Percentiles rank a stretch among this genome's conserved stretches.
phyloP scores from a whole-genome alignment of 352 stramenopile genomes.

The Globisporangium yorkense region DNA sequence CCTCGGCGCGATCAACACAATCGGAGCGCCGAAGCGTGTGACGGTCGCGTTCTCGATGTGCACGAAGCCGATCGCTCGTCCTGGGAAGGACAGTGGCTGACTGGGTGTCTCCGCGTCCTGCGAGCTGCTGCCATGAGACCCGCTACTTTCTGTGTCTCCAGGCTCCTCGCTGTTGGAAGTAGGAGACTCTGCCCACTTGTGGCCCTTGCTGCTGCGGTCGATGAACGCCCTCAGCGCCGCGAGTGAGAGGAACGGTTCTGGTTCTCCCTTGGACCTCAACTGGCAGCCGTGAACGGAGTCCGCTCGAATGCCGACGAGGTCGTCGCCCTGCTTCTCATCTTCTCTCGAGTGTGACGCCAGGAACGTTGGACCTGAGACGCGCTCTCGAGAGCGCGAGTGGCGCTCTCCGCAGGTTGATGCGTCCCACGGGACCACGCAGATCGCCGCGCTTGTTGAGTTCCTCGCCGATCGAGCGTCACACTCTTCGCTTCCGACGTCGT shows the following conservation, averaged over 20 bases:
- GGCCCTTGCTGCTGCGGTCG: not conserved
- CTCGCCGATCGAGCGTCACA: not conserved
- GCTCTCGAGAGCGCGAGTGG: not conserved
- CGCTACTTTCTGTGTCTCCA: not conserved
- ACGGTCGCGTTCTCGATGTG: not conserved
- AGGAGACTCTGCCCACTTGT: not conserved
- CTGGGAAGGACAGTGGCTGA: not conserved
- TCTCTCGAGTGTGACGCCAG: not conserved
- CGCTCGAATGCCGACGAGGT: not conserved
- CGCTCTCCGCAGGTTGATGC: not conserved
- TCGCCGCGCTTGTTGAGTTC: not conserved
- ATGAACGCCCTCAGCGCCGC: not conserved
- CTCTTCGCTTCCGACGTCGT: not conserved
- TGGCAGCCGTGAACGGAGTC: not conserved
- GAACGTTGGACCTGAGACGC: not conserved
- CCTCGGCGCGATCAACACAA: constrained; percentile 6
- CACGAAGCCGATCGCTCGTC: constrained; percentile 1
- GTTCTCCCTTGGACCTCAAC: not conserved
- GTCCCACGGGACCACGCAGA: not conserved
- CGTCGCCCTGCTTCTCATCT: not conserved
- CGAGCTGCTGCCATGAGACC: not conserved
- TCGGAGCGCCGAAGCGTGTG: not conserved
- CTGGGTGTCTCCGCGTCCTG: not conserved
- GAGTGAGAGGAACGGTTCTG: not conserved
- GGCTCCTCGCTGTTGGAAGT: too few species aligned